Base-by-base conservation (phyloP, 139 green algal species). In the Picochlorum sp. region DNA sequence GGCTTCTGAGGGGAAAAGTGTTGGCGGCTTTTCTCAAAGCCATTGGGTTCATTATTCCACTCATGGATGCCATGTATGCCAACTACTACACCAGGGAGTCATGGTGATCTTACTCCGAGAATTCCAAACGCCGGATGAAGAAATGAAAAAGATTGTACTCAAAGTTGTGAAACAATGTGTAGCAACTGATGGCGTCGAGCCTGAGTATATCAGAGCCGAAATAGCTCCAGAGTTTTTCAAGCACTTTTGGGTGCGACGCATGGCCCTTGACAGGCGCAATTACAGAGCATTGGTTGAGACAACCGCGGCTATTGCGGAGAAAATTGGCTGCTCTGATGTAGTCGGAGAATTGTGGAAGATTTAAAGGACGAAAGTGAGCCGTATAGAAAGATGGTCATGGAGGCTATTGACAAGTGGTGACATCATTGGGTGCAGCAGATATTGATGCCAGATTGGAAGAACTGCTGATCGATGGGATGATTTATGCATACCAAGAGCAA, bases 91-190 rank as follows among this genome's bases (percentile, higher is more conserved):
- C 93, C 1, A 65, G 81, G 2, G 91, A 98, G 88, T 98, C 21
- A 98, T 98, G 94, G 74, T 97, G 24, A 86, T 98, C 59, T 81
- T 73, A 16, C 65, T 78, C 28, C 79, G 94, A n/a, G 94, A 99
- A 82, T 98, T 99, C 75, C 68, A 83, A 74, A 95, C 90, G 3
- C 88, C 94, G 0, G 94, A 99, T 74, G 94, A 99, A 76, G 94
- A 99, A 83, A 99, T 99, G 94, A 99, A 98, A 88, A 98, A 98
- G 84, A 99, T 98, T 65, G 91, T 97, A 80, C 86, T 99, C 60
- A 96, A 97, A 79, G 91, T 98, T 68, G 90, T 98, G 20, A 93
- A 97, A 84, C 92, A 98, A 83, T 97, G 89, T 73, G 92, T 98
- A 65, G 77, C 51, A 44, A 97, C 92, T 16, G 92, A 98, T 60